Evolutionary conservation across 1,284 basidiomycete genomes (phyloP).

Genomic region (Baeospora myosura): DNA sequence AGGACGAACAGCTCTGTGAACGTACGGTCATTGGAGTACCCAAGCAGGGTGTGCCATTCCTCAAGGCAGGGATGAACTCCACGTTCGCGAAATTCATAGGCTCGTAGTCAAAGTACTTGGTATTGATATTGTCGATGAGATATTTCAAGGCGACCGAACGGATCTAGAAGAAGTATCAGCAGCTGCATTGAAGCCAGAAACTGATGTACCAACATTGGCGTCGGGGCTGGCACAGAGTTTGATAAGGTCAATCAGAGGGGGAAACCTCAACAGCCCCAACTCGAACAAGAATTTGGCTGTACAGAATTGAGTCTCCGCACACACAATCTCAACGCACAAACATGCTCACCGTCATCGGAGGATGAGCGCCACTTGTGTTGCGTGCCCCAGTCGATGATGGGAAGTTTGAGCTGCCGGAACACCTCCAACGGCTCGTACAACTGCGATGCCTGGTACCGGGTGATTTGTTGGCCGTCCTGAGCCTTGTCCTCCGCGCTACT

Average conservation of each 20-base stretch:
- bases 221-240: constrained; percentile 57
- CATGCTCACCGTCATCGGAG: constrained; percentile 73
- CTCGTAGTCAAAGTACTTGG: constrained; percentile 62
- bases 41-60: constrained; percentile 42
- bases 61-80: constrained; percentile 77
- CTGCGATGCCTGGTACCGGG: constrained; percentile 57
- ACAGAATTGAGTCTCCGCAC: constrained; percentile 2
- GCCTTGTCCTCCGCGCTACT: constrained; percentile 20
- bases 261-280: constrained; percentile 71
- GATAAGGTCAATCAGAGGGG: constrained; percentile 64
- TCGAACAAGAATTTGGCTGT: constrained; percentile 78
- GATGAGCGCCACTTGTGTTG: constrained; percentile 69
- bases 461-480: constrained; percentile 24
- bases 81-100: constrained; percentile 45
- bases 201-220: constrained; percentile 21
- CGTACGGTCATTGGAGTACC: constrained; percentile 65
- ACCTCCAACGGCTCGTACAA: constrained; percentile 81
- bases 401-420: constrained; percentile 71
- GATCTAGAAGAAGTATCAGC: constrained; percentile 20
- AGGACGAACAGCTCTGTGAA: background rate
- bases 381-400: constrained; percentile 83
- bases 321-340: background rate
- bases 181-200: background rate
- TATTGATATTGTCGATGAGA: constrained; percentile 63
- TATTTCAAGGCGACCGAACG: constrained; percentile 66